Percentiles rank a stretch among this genome's conserved stretches.
phyloP scores from a whole-genome alignment of 345 rosid species.

The Mangifera indica region DNA sequence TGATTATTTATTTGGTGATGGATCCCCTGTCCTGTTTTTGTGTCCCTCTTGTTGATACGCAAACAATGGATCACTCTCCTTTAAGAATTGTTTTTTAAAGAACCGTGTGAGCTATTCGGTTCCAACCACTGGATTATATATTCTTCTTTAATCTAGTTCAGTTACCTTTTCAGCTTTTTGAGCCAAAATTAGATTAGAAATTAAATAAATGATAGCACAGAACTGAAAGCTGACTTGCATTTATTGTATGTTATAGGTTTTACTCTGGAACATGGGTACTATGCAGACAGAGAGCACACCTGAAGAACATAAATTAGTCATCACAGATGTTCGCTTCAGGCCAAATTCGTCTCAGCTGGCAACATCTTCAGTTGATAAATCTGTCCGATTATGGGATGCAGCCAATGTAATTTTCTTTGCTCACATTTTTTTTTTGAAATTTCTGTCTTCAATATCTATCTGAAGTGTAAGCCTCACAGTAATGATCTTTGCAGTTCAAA shows the following conservation, averaged over 20 bases:
- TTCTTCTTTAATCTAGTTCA: not conserved
- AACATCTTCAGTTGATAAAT: conserved; percentile 65
- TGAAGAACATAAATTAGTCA: conserved; percentile 55
- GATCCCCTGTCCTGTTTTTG: not conserved
- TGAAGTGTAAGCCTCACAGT: not conserved
- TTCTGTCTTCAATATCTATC: not conserved
- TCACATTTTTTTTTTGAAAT: not conserved
- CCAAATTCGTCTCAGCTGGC: conserved; percentile 69
- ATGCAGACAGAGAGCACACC: conserved; percentile 46
- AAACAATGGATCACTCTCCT: not conserved
- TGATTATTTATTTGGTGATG: conserved; percentile 1
- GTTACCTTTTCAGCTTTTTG: not conserved
- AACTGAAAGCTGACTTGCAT: not conserved
- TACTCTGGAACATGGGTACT: conserved; percentile 69
- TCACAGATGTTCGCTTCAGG: conserved; percentile 72
- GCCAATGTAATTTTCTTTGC: conserved; percentile 37
- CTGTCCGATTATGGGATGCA: conserved; percentile 72
- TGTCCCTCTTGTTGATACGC: not conserved
- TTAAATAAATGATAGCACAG: not conserved
- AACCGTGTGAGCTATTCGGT: not conserved
- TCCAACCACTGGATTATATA: not conserved
- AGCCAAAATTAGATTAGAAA: not conserved
- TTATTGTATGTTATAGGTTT: conserved; percentile 39
- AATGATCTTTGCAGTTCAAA: not conserved
- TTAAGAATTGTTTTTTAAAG: not conserved